Conservation (phyloP, 2,329 filamentous ascomycete genomes). For the Amylocarpus encephaloides region DNA sequence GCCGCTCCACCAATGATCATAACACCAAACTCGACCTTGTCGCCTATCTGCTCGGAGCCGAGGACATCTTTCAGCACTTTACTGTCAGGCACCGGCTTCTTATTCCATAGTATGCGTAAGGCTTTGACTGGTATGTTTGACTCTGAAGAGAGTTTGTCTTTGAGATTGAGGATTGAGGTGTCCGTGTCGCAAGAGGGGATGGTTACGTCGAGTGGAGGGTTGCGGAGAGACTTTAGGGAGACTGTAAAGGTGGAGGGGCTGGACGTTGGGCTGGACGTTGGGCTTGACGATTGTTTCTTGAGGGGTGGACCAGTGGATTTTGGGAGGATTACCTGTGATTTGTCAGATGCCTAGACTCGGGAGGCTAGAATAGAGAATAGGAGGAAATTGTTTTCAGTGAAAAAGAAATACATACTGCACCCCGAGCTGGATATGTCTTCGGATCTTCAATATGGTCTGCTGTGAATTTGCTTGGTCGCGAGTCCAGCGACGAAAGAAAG, state of each 20-base stretch:
- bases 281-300: conserved; percentile 34
- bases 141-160: conserved; percentile 58
- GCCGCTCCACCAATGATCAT: conserved; percentile 78
- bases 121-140: conserved; percentile 64
- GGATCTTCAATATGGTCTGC: conserved; percentile 87
- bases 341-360: neutral
- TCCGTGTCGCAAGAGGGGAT: conserved; percentile 57
- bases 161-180: conserved; percentile 74
- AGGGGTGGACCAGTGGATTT: conserved; percentile 50
- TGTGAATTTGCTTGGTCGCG: conserved; percentile 72
- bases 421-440: conserved; percentile 66
- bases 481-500: conserved; percentile 75
- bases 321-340: conserved; percentile 61
- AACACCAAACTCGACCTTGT: conserved; percentile 65
- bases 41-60: conserved; percentile 43
- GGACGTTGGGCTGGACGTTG: conserved; percentile 44
- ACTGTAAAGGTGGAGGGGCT: conserved; percentile 50
- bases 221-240: conserved; percentile 69
- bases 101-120: conserved; percentile 78
- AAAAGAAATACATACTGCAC: conserved; percentile 54
- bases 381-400: neutral
- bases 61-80: conserved; percentile 73
- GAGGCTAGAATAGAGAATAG: too few relatives aligned
- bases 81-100: conserved; percentile 74
- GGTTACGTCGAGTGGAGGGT: conserved; percentile 61